Percentiles rank a stretch among this genome's conserved stretches.
Conservation (phyloP, 2,329 filamentous ascomycete species). For the Didymella pinodella region DNA sequence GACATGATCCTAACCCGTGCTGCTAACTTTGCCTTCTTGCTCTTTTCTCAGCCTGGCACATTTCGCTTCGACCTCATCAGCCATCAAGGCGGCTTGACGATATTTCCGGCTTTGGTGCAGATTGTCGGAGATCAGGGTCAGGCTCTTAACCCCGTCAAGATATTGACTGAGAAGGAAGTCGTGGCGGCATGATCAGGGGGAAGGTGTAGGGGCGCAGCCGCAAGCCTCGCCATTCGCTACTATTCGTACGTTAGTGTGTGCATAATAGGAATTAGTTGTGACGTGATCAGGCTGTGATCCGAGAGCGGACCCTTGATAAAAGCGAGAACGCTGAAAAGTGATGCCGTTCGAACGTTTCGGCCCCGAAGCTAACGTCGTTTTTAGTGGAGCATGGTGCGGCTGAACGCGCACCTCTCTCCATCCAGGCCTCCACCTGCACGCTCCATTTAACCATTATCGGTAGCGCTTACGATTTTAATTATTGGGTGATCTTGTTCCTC, state of each 20-base stretch:
- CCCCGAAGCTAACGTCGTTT: constrained; percentile 2
- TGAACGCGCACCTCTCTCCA: background rate
- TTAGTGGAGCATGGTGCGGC: background rate
- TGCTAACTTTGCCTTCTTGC: constrained; percentile 37
- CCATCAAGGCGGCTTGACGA: constrained; percentile 21
- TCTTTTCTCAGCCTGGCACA: constrained; percentile 44
- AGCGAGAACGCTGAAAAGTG: background rate
- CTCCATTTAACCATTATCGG: constrained; percentile 5
- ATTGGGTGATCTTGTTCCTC: background rate
- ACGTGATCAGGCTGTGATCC: background rate
- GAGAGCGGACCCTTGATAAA: background rate
- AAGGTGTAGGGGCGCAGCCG: background rate
- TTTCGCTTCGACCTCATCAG: constrained; percentile 40
- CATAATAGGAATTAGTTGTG: background rate
- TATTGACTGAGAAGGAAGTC: constrained; percentile 30
- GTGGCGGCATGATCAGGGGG: constrained; percentile 7
- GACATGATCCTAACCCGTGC: constrained; percentile 42
- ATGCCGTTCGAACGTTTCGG: constrained; percentile 3
- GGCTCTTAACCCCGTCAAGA: constrained; percentile 23
- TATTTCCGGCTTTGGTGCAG: constrained; percentile 44
- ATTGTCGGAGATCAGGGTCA: constrained; percentile 35
- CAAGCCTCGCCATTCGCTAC: background rate
- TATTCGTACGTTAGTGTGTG: constrained; percentile 1
- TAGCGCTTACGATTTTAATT: background rate
- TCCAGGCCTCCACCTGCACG: background rate